Base-by-base conservation (phyloP, 495 filamentous ascomycete genomes). In the Barbatosphaeria neglecta region DNA sequence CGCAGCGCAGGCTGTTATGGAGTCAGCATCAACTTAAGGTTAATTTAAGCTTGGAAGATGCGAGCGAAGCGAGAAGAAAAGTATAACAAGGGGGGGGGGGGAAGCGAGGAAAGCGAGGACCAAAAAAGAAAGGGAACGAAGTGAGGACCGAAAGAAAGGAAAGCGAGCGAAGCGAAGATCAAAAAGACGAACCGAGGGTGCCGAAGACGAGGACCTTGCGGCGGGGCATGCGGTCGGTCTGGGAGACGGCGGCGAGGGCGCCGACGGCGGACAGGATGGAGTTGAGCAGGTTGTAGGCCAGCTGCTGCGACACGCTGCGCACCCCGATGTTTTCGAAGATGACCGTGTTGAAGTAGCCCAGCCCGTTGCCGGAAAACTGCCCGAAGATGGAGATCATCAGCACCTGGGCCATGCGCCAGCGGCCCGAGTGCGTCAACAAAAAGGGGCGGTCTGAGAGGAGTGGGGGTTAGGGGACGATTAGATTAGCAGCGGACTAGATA, bases 361-460 rank as follows among this genome's bases (percentile, higher is more conserved):
- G 47, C 60, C 64, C 70, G 44, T 72, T 72, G 35, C 70, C 70
- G 13, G 68, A 71, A 54, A 72, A 74, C 53, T 74, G 71, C n/a
- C 69, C 70, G 44, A 74, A 74, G 48, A 74, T 66, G 50, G 68
- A 72, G 44, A 72, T 73, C 66, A 70, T 68, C 43, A 74, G 46
- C 33, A 73, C 68, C 51, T 73, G 64, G 16, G 61, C 57, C 41
- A 70, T 64, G 17, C 70, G 54, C 68, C 69, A 73, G 43, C 70
- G 68, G 44, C 67, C 68, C 44, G 54, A 65, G 54, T 72, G 70
- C 25, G 59, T 58, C 8, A 64, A 19, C 27, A 72, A 17, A 42
- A 74, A 56, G 10, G 68, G 68, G 43, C 70, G 63, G 58, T 72
- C 60, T 63, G 47, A n/a, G n/a, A n/a, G n/a, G n/a, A n/a, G n/a